Evolutionary conservation across 805 yeast genomes (phyloP).

Genomic region (Clavispora phyllophila): DNA sequence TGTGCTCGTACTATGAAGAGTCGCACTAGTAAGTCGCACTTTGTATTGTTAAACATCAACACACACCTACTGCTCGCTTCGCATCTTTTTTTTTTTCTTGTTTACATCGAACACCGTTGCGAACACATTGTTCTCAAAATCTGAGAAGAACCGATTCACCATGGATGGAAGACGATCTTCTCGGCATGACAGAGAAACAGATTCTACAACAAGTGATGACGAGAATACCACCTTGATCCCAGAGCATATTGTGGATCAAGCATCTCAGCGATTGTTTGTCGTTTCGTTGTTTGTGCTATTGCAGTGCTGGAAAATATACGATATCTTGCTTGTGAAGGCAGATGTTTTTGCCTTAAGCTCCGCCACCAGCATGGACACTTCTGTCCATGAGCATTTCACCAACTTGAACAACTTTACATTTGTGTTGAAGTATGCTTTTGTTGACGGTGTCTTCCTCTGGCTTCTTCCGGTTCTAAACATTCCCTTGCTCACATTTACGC

Average conservation of each 20-base stretch:
- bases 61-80: not conserved
- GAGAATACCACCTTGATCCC: conserved; percentile 46
- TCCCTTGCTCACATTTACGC: conserved; percentile 66
- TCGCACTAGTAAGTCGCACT: not conserved
- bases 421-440: conserved; percentile 61
- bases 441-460: conserved; percentile 71
- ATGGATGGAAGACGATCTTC: not conserved
- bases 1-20: too few species aligned
- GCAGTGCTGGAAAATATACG: conserved; percentile 86
- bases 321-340: conserved; percentile 54
- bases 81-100: not conserved
- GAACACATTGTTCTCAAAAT: not conserved
- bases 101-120: not conserved
- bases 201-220: not conserved
- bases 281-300: conserved; percentile 63
- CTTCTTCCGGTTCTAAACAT: conserved; percentile 68
- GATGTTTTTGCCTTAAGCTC: conserved; percentile 16
- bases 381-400: conserved; percentile 16
- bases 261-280: conserved; percentile 68
- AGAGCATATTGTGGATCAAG: conserved; percentile 58
- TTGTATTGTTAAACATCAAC: not conserved
- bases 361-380: not conserved
- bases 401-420: conserved; percentile 51
- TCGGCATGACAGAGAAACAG: not conserved
- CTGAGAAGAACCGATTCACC: not conserved